Conservation (phyloP, 371 early-diverging fungal species). For the Mucor lusitanicus region DNA sequence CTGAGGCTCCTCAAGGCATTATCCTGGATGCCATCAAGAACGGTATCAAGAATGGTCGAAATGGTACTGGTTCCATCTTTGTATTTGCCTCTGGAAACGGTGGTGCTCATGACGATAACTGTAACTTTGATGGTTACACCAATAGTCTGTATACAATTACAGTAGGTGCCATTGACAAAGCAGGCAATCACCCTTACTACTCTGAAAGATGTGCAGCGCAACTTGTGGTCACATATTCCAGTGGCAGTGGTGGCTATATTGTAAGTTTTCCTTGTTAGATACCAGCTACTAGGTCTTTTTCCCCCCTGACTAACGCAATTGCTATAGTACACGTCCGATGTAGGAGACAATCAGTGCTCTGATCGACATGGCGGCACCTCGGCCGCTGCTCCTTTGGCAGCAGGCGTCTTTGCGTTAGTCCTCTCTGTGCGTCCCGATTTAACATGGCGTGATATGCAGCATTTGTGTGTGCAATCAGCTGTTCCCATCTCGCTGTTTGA, state of each 20-base stretch:
- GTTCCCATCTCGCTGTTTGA: constrained; percentile 69
- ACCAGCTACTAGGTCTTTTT: too few species aligned
- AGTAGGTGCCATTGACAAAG: constrained; percentile 84
- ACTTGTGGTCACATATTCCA: constrained; percentile 83
- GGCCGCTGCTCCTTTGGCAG: constrained; percentile 87
- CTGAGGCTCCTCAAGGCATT: constrained; percentile 80
- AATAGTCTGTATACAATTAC: constrained; percentile 94
- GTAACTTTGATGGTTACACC: constrained; percentile 96
- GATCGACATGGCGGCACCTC: constrained; percentile 84
- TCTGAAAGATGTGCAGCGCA: constrained; percentile 90
- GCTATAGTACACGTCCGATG: constrained; percentile 69
- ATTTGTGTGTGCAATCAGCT: constrained; percentile 78
- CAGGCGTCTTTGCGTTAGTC: constrained; percentile 80
- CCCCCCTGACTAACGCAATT: not conserved
- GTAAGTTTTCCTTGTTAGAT: constrained; percentile 32
- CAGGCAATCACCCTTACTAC: constrained; percentile 79
- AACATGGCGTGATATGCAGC: constrained; percentile 91
- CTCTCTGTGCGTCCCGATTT: constrained; percentile 76
- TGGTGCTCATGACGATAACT: constrained; percentile 81
- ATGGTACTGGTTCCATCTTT: constrained; percentile 85
- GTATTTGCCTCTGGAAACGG: constrained; percentile 97
- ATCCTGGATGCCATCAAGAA: constrained; percentile 82
- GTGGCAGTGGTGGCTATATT: constrained; percentile 66
- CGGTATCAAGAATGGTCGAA: constrained; percentile 81
- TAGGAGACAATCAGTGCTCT: constrained; percentile 62